Percentiles rank a stretch among this genome's conserved stretches.
Conservation (phyloP, 2,329 filamentous ascomycete species). For the Xylaria sp. region DNA sequence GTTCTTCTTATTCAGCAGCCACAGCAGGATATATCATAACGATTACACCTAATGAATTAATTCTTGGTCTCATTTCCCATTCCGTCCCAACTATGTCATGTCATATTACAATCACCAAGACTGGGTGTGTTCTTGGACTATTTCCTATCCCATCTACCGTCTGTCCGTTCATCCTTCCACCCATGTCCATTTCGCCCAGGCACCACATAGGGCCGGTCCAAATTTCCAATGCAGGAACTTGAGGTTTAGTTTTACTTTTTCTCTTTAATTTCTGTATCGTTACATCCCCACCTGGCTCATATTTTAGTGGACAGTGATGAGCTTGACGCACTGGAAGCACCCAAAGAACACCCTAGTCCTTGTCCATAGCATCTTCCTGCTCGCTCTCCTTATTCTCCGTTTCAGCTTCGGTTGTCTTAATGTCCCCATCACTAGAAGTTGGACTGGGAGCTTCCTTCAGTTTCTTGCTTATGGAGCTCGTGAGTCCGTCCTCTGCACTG, state of each 20-base stretch:
- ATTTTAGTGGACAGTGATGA: neutral
- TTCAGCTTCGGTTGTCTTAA: conserved; percentile 7
- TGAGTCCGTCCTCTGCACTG: conserved; percentile 63
- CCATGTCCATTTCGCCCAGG: conserved; percentile 25
- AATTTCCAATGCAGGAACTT: neutral
- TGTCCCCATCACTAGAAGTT: conserved; percentile 3
- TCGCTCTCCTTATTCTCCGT: conserved; percentile 21
- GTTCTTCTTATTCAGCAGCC: neutral
- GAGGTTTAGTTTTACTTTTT: neutral
- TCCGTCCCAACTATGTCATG: neutral
- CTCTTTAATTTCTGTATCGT: neutral
- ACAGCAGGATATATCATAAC: neutral
- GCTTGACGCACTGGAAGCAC: neutral
- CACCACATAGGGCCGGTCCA: conserved; percentile 8
- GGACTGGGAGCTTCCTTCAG: conserved; percentile 56
- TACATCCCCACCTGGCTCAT: neutral
- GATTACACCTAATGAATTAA: neutral
- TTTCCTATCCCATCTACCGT: neutral
- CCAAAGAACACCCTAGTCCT: conserved; percentile 22
- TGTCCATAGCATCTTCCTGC: conserved; percentile 34
- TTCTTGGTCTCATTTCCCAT: conserved; percentile 5
- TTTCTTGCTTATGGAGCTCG: conserved; percentile 59
- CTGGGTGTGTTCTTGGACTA: conserved; percentile 4
- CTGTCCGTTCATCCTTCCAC: neutral
- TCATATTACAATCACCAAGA: conserved; percentile 10